Conservation (phyloP, 441 rosid genomes). For the Adansonia rubrostipa region DNA sequence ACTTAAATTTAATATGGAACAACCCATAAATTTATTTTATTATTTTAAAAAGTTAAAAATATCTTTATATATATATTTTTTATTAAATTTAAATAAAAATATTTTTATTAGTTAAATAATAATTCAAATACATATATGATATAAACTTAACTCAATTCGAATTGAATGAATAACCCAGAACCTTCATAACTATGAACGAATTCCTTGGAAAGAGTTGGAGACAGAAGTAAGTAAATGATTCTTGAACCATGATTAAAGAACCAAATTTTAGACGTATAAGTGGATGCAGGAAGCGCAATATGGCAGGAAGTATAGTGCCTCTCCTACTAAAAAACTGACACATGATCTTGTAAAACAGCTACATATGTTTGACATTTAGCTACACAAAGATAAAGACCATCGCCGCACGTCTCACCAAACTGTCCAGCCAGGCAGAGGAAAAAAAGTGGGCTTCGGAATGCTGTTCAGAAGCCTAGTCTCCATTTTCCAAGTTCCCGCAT, state of each 20-base stretch:
- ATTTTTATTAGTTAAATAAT: too few relatives aligned
- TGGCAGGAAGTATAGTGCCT: slow-evolving; percentile 14
- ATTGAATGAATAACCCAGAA: neutral
- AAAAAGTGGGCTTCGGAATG: slow-evolving; percentile 20
- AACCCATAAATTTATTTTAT: too few relatives aligned
- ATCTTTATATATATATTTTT: too few relatives aligned
- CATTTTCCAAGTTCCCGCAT: slow-evolving; percentile 35
- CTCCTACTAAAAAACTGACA: slow-evolving; percentile 22
- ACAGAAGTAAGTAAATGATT: slow-evolving; percentile 40
- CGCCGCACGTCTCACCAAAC: slow-evolving; percentile 28
- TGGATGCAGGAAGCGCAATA: neutral
- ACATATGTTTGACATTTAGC: slow-evolving; percentile 23
- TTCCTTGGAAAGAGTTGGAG: slow-evolving; percentile 57
- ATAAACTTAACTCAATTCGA: too few relatives aligned
- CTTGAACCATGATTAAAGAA: neutral
- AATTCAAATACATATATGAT: too few relatives aligned
- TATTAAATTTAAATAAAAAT: too few relatives aligned
- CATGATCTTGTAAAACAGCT: slow-evolving; percentile 24
- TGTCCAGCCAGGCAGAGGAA: slow-evolving; percentile 1
- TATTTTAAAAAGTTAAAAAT: too few relatives aligned
- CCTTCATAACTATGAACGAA: neutral
- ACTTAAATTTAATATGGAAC: too few relatives aligned
- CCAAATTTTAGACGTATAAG: neutral
- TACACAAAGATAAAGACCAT: neutral
- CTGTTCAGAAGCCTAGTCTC: slow-evolving; percentile 26